Percentiles rank a stretch among this genome's conserved stretches.
phyloP scores from a whole-genome alignment of 768 basidiomycete genomes.

The Agrocybe praecox region DNA sequence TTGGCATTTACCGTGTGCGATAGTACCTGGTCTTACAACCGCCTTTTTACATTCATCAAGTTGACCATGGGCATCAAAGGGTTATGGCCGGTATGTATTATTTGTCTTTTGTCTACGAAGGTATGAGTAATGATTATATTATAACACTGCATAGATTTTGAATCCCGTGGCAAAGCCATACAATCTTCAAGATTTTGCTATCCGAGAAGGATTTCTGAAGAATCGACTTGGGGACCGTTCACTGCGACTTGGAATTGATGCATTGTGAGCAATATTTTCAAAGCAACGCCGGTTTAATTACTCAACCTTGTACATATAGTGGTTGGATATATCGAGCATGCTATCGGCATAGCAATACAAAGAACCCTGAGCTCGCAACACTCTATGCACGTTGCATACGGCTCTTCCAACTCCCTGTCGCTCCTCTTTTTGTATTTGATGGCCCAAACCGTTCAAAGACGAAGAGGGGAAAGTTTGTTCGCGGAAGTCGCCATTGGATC shows the following conservation, averaged over 20 bases:
- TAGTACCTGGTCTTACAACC: too few species aligned
- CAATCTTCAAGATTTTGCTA: not conserved
- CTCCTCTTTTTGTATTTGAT: conserved; percentile 4
- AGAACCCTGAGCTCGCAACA: conserved; percentile 13
- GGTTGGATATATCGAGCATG: conserved; percentile 11
- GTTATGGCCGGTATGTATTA: not conserved
- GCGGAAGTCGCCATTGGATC: not conserved
- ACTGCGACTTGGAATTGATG: conserved; percentile 13
- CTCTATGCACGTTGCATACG: conserved; percentile 5
- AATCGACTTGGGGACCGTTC: conserved; percentile 4
- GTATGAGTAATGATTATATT: too few species aligned
- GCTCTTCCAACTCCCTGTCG: not conserved
- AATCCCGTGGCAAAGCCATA: not conserved
- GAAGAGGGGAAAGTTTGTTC: not conserved
- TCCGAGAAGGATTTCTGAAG: conserved; percentile 10
- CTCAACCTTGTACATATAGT: not conserved
- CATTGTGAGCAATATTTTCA: conserved; percentile 6
- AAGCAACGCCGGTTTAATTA: too few species aligned
- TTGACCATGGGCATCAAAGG: not conserved
- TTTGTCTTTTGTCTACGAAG: not conserved
- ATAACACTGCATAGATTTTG: not conserved
- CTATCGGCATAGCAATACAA: conserved; percentile 6
- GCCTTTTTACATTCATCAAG: too few species aligned
- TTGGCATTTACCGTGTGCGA: too few species aligned
- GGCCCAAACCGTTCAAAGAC: not conserved